Evolutionary conservation across 202 grass and related monocot species (phyloP), one percentile per base, ranked within the genome.

Genomic region (Hordeum pubiflorum): DNA sequence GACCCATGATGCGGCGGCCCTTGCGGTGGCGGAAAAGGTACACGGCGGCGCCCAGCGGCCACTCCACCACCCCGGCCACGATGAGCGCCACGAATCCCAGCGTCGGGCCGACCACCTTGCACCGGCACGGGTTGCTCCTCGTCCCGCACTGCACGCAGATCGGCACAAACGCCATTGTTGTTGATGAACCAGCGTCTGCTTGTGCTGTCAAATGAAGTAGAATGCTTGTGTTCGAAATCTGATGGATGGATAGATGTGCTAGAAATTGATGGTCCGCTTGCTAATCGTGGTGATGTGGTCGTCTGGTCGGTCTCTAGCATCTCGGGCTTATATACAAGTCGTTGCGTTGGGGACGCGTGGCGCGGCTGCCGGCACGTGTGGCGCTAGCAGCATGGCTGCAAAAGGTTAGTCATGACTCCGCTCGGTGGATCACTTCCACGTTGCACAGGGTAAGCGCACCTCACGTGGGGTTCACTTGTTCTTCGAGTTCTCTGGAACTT

Each of bases 1-100:
- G 94, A 9, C 66, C 81, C 91, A 97, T 97, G 87, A 97, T 97
- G 83, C 94, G 91, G 38, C 91, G 94, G 13, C 94, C 94, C 84
- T 91, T 97, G 59, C 81, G 72, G 84, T 89, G 91, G 61, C 88
- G 90, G 82, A 94, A 94, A 27, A 97, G 55, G 83, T 91, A 97
- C 26, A 94, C 89, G 11, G 89, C 78, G 17, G 94, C 88, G 2
- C 91, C 91, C 15, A 91, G 89, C 32, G 91, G 94, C 94, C 94
- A 94, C 72, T 91, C 91, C 78, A 94, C 77, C 13, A 85, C 86
- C 2, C 86, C 93, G 23, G 91, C 75, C 72, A 79, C 86, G 5
- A 83, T 89, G 36, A 94, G 90, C n/a, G 94, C 94, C 72, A 94
- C 37, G 67, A 97, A 91, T 27, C 91, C 94, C 11, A 97, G 37